These are phyloP conservation scores for Emergomyces orientalis DNA, from an alignment of 2,329 filamentous ascomycete species.

Conservation along the genomic window DNA sequence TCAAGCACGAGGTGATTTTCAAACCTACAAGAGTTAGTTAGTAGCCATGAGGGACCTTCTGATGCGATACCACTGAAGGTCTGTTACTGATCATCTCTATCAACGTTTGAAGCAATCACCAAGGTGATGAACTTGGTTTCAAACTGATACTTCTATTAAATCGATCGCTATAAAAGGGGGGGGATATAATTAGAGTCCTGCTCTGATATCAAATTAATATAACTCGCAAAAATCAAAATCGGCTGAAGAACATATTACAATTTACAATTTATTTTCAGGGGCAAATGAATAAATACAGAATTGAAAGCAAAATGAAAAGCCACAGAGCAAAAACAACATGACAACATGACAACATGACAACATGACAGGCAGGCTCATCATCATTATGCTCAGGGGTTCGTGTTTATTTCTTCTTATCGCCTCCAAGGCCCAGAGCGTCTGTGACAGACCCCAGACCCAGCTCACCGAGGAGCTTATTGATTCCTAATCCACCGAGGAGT, in stretches of 20 bases:
- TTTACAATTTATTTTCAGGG: neutral
- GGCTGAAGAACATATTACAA: neutral
- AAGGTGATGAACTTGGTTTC: no score
- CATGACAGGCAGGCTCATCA: neutral
- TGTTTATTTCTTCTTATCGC: conserved; percentile 8
- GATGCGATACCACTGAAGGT: no score
- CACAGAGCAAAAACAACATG: neutral
- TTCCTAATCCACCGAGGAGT: conserved; percentile 63
- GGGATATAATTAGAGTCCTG: no score
- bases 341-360: neutral
- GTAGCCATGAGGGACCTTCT: no score
- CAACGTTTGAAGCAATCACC: no score
- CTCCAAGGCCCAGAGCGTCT: conserved; percentile 23
- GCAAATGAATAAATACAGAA: neutral
- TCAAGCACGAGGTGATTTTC: no score
- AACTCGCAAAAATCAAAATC: neutral
- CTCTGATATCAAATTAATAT: no score
- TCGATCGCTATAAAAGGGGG: no score
- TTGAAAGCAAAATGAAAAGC: neutral
- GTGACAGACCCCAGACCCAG: conserved; percentile 45
- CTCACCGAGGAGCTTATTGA: conserved; percentile 43
- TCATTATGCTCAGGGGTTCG: neutral
- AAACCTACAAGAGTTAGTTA: no score
- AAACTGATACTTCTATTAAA: no score
- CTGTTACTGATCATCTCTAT: no score